phyloP scores from a whole-genome alignment of 1,139 yeast species.

The Citeromyces hawaiiensis region DNA sequence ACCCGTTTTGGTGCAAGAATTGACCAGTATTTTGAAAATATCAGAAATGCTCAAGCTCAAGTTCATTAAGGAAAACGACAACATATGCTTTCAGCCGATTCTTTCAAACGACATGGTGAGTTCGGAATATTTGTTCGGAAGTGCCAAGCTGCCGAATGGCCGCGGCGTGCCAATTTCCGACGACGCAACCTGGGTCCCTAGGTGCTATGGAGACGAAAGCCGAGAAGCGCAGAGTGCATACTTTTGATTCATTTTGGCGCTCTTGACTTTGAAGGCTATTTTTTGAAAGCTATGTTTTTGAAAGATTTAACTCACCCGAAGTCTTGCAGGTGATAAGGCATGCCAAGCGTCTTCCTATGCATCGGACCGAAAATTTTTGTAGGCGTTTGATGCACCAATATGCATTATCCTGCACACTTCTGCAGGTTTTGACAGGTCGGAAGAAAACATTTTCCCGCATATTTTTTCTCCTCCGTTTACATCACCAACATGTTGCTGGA shows the following conservation, averaged over 20 bases:
- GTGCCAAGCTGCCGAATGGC: constrained; percentile 12
- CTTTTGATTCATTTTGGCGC: background rate
- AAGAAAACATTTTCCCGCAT: background rate
- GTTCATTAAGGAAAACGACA: constrained; percentile 11
- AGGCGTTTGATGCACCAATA: background rate
- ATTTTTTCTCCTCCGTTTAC: background rate
- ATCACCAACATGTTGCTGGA: background rate
- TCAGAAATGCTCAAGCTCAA: constrained; percentile 10
- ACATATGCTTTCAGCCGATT: constrained; percentile 9
- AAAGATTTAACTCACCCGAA: background rate
- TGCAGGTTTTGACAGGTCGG: background rate
- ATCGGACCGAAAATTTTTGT: background rate
- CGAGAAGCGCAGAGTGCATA: background rate
- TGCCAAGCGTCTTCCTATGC: background rate
- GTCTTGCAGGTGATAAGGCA: background rate
- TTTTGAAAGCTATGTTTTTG: too few species aligned
- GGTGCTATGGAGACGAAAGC: background rate
- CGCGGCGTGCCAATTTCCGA: constrained; percentile 12
- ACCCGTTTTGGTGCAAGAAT: constrained; percentile 7
- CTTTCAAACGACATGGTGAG: constrained; percentile 7
- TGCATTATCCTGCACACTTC: too few species aligned
- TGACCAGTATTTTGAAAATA: constrained; percentile 7
- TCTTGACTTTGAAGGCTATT: too few species aligned
- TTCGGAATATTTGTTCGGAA: constrained; percentile 8
- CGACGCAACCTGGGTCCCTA: background rate